A percentile compares a stretch with the other conserved stretches of the same genome.
Conservation (phyloP, 345 rosid genomes). For the Populus alba region DNA sequence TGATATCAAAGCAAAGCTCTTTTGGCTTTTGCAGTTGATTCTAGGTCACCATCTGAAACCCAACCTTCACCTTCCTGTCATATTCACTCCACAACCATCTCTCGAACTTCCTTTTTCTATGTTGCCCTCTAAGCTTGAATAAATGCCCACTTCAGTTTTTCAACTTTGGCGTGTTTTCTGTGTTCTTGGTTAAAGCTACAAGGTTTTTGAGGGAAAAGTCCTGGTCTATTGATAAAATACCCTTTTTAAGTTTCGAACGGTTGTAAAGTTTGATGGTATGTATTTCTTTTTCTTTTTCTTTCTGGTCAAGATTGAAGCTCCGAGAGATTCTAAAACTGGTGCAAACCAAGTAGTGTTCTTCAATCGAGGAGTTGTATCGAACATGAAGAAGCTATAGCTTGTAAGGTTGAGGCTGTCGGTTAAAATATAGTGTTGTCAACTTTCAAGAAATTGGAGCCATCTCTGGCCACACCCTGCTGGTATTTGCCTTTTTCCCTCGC, state of each 20-base stretch:
- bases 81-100: constrained; percentile 28
- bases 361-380: background rate
- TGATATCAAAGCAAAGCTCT: constrained; percentile 51
- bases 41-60: constrained; percentile 87
- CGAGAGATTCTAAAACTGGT: too few species aligned
- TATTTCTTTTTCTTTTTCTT: too few species aligned
- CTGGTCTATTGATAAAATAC: too few species aligned
- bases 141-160: constrained; percentile 22
- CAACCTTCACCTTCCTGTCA: constrained; percentile 75
- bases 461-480: constrained; percentile 23
- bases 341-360: background rate
- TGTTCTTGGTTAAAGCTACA: background rate
- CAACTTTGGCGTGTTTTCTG: background rate
- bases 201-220: background rate
- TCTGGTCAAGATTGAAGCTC: too few species aligned
- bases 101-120: constrained; percentile 9
- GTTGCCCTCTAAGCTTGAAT: constrained; percentile 20
- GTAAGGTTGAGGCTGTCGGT: background rate
- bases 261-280: too few species aligned
- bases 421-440: background rate
- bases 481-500: constrained; percentile 40
- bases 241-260: too few species aligned
- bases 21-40: constrained; percentile 45
- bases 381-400: background rate
- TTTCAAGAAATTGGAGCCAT: constrained; percentile 1